Base-by-base conservation (phyloP, 2,329 filamentous ascomycete genomes). In the Nigrograna mackinnonii region DNA sequence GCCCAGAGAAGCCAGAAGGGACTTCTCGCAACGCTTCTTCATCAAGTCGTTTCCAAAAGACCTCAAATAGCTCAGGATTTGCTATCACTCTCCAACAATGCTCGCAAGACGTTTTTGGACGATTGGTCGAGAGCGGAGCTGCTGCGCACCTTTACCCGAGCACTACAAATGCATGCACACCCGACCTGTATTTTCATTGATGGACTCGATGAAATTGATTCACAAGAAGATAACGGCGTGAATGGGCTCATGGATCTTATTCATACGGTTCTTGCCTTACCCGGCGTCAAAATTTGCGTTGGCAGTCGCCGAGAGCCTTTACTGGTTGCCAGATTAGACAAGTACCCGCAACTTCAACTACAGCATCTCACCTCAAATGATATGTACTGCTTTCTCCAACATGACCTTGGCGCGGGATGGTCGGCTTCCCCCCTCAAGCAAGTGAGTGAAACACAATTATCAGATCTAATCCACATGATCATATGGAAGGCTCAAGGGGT, bases 181-280 rank as follows among this genome's bases (percentile, higher is more conserved):
- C 35, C 35, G 4, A 21, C 28, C 5, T 43, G 41, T 34, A 32
- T 44, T 14, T 44, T 44, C 26, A 35, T 44, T 17, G 41, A 44
- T 24, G 41, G 41, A 16, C 30, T 44, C n/a, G 41, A 44, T 20
- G 41, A 44, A 24, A 35, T 44, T 11, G 36, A 44, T 16, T n/a
- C 28, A 4, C 11, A 26, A 12, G 28, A 28, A 7, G 14, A 39
- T 18, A 22, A 31, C 19, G 41, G 37, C 5, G 11, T n/a, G 13
- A n/a, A 13, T 11, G 41, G 41, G 17, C 20, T 44, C 5, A 6
- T 44, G n/a, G 16, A 40, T 9, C 4, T 35, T 6, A 9, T 44
- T 18, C 14, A 35, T 11, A 24, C 4, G 5, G 4, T 39, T 5
- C 13, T 14, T 11, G 13, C 20, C 12, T 4, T 39, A 16, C 20